phyloP scores from a whole-genome alignment of 441 rosid species.

The Capsella rubella region DNA sequence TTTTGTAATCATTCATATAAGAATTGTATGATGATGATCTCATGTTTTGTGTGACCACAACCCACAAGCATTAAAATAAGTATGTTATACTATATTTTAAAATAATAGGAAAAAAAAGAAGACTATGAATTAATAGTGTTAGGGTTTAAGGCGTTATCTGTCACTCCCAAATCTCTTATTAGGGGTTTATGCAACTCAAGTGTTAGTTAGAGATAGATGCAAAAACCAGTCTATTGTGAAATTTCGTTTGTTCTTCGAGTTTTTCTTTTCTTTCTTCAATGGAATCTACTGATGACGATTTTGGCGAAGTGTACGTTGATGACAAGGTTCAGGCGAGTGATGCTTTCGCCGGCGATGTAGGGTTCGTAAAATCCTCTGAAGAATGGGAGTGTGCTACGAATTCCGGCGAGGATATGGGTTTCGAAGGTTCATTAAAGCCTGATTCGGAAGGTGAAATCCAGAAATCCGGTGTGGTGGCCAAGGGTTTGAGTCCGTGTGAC shows the following conservation, averaged over 20 bases:
- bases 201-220: neutral
- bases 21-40: no score
- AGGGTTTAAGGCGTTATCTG: no score
- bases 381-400: conserved; percentile 30
- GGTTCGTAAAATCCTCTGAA: conserved; percentile 22
- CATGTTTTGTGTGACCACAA: no score
- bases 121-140: no score
- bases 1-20: no score
- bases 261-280: conserved; percentile 15
- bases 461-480: conserved; percentile 18
- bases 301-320: conserved; percentile 66
- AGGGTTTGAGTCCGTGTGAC: conserved; percentile 30
- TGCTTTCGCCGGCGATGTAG: conserved; percentile 35
- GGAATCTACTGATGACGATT: conserved; percentile 68
- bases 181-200: no score
- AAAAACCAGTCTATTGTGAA: neutral
- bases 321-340: conserved; percentile 51
- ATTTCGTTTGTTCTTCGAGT: neutral
- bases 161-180: no score
- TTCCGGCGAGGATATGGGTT: neutral
- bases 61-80: no score
- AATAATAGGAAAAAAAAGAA: no score
- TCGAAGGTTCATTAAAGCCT: conserved; percentile 12
- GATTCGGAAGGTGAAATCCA: conserved; percentile 16
- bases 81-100: no score